These are phyloP conservation scores for Pinus albicaulis DNA, from an alignment of 75 land plant species.

Conservation along the genomic window DNA sequence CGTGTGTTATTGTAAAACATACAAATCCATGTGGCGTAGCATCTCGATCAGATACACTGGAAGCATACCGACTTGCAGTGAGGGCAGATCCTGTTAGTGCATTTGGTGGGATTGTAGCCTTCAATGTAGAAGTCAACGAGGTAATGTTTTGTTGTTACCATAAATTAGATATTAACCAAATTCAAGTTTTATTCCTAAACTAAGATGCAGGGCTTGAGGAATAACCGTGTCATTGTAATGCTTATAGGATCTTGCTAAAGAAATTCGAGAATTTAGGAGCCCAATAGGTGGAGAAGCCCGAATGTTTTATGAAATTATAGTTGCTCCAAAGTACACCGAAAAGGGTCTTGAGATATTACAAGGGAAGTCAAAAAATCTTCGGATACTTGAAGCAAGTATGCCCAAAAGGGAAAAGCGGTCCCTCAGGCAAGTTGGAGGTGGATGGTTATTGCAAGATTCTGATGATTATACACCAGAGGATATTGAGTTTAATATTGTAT, in stretches of 20 bases:
- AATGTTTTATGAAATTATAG: constrained; percentile 98
- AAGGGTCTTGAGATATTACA: constrained; percentile 87
- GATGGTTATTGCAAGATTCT: constrained; percentile 92
- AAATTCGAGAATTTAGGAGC: constrained; percentile 89
- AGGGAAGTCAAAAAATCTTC: constrained; percentile 88
- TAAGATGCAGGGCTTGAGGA: background rate
- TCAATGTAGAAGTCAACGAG: constrained; percentile 92
- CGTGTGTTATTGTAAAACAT: constrained; percentile 98
- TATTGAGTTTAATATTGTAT: constrained; percentile 58
- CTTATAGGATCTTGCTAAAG: constrained; percentile 79
- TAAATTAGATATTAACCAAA: background rate
- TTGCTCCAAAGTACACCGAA: constrained; percentile 86
- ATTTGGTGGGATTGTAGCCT: constrained; percentile 99
- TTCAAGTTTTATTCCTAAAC: background rate
- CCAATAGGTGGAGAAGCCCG: constrained; percentile 90
- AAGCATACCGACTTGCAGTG: constrained; percentile 93
- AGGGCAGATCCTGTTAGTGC: constrained; percentile 98
- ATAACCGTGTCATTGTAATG: background rate
- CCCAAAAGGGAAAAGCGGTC: constrained; percentile 74
- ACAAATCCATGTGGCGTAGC: constrained; percentile 99
- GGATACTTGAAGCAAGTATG: constrained; percentile 86
- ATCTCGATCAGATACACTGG: constrained; percentile 74
- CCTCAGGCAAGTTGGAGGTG: constrained; percentile 92
- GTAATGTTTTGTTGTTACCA: constrained; percentile 24
- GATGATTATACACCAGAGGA: constrained; percentile 84